Conservation (phyloP, 2,329 filamentous ascomycete species). For the Chalaropsis ovoidea region DNA sequence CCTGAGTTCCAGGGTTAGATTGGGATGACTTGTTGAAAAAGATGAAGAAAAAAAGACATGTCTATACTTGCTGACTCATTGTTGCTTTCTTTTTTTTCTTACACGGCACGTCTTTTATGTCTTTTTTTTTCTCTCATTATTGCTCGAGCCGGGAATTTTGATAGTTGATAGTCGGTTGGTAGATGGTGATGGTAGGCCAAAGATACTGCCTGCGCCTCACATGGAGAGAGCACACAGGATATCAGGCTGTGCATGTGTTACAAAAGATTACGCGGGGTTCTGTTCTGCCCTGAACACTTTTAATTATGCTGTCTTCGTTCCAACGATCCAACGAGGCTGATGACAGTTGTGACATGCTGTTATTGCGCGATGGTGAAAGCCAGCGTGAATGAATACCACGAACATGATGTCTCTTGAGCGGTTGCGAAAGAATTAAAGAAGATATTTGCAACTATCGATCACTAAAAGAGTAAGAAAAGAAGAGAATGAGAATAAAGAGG, state of each 20-base stretch:
- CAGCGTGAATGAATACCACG: background rate
- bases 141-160: background rate
- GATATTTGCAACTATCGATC: constrained; percentile 5
- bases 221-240: constrained; percentile 17
- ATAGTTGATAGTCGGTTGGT: background rate
- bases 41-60: constrained; percentile 19
- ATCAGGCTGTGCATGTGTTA: constrained; percentile 20
- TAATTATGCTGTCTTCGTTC: too few relatives aligned
- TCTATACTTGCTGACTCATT: constrained; percentile 9
- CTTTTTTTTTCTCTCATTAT: constrained; percentile 11
- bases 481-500: background rate
- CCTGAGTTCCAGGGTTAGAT: constrained; percentile 51
- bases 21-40: constrained; percentile 15
- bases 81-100: constrained; percentile 12
- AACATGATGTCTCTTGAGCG: too few relatives aligned
- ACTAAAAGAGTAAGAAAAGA: background rate
- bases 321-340: too few relatives aligned
- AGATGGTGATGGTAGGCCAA: background rate
- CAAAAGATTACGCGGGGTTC: constrained; percentile 19
- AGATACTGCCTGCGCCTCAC: background rate
- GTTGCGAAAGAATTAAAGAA: background rate
- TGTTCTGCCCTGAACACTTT: background rate
- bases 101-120: background rate
- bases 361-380: background rate
- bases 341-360: too few relatives aligned